Percentiles rank a stretch among this genome's conserved stretches.
phyloP scores from a whole-genome alignment of 306 rosid genomes.

The Prunus mira region DNA sequence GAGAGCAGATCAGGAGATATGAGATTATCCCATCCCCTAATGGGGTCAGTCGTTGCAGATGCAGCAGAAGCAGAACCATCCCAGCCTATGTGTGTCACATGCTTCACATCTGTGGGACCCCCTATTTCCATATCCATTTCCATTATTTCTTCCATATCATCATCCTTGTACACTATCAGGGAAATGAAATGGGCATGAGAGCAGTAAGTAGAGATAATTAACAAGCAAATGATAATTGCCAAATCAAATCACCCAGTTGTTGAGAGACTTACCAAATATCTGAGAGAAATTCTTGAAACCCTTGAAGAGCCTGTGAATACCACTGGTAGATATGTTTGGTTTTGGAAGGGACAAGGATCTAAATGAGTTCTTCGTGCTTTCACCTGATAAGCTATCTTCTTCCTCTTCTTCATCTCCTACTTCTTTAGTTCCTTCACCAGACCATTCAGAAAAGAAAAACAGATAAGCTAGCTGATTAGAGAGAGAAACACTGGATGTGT shows the following conservation, averaged over 20 bases:
- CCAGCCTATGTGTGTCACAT: constrained; percentile 94
- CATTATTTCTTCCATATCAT: constrained; percentile 42
- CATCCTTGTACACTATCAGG: constrained; percentile 59
- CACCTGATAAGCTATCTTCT: constrained; percentile 45
- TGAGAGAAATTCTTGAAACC: constrained; percentile 91
- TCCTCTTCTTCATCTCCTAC: constrained; percentile 28
- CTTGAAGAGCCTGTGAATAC: constrained; percentile 64
- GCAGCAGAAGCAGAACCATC: constrained; percentile 43
- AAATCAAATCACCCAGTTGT: not conserved
- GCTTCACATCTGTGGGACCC: constrained; percentile 88
- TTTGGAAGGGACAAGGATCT: constrained; percentile 49
- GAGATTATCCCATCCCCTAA: constrained; percentile 55
- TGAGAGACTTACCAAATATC: constrained; percentile 60
- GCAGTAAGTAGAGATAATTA: not conserved
- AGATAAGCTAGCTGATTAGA: not conserved
- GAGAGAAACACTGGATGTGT: not conserved
- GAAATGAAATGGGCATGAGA: not conserved
- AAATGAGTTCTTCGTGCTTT: constrained; percentile 56
- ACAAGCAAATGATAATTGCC: not conserved
- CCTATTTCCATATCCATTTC: constrained; percentile 88
- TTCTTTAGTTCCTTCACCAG: constrained; percentile 42
- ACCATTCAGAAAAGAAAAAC: not conserved
- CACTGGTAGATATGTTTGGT: constrained; percentile 49
- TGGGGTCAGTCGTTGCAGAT: constrained; percentile 22
- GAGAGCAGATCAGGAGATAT: constrained; percentile 44